Base-by-base conservation (phyloP, 1,284 basidiomycete species). In the Puccinia coronata region DNA sequence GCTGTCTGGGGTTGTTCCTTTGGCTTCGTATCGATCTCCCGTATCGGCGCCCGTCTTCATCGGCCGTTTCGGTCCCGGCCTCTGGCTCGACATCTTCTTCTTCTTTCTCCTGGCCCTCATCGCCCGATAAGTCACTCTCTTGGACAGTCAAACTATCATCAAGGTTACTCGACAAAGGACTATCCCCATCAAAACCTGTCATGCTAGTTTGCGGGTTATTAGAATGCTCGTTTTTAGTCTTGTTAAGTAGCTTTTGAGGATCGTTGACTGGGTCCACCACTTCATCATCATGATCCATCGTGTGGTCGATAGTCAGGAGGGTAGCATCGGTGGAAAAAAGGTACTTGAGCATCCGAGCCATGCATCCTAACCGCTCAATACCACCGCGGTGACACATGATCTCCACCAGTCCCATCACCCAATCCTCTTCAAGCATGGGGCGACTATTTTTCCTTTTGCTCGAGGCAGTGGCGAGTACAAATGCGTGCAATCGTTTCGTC, bases 381-480 rank as follows among this genome's bases (percentile, higher is more conserved):
- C 74, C 74, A 47, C 74, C 74, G 25, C 74, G 57, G 25, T 77
- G 74, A 67, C 74, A 77, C 39, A 77, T 36, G 31, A 65, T 53
- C 57, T 65, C 74, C 1, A 77, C 49, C 43, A 77, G 61, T 18
- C 61, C 61, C 74, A 77, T 65, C 57, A 77, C 74, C 74, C 74
- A 77, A 49, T 77, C 59, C 25, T 77, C 74, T 14, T 75, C 61
- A 23, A 77, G 43, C 16, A 43, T 57, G 1, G 57, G 28, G 34
- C 28, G 41, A 77, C 36, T 75, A n/a, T 16, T 25, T 34, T 69
- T 69, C 18, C 47, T 39, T 39, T 69, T 69, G 14, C 47, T 25
- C 23, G 25, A 28, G 14, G 41, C 12, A 69, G 41, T 69, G 6
- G 41, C n/a, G n/a, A 43, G 1, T 16, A 43, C 41, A 69, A 69